phyloP scores from a whole-genome alignment of 1,139 yeast genomes.

The Pichia terricola region DNA sequence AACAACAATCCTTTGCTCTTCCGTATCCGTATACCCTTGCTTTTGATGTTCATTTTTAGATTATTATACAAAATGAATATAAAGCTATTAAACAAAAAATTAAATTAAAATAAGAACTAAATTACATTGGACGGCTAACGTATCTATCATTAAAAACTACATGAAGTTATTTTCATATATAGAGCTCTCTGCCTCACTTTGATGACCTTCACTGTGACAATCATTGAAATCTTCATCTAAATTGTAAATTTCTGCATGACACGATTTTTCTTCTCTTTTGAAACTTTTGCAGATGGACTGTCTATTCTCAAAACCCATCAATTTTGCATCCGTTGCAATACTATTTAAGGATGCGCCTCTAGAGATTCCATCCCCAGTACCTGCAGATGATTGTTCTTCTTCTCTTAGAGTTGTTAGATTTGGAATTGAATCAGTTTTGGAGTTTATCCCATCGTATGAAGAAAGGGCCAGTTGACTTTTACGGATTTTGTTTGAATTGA shows the following conservation, averaged over 20 bases:
- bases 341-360: conserved; percentile 9
- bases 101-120: background rate
- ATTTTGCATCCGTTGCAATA: conserved; percentile 28
- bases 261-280: conserved; percentile 17
- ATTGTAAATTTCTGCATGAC: conserved; percentile 15
- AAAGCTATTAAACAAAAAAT: background rate
- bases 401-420: conserved; percentile 12
- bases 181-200: background rate
- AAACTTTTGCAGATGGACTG: conserved; percentile 5
- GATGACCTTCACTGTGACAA: background rate
- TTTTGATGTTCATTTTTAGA: too few relatives aligned
- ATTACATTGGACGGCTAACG: background rate
- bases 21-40: too few relatives aligned
- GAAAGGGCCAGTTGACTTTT: conserved; percentile 20
- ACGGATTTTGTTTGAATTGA: conserved; percentile 37
- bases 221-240: conserved; percentile 4
- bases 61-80: background rate
- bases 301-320: conserved; percentile 44
- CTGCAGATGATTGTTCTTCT: background rate
- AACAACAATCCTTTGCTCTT: too few relatives aligned
- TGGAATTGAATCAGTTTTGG: conserved; percentile 1
- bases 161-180: too few relatives aligned
- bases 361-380: conserved; percentile 1
- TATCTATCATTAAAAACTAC: too few relatives aligned
- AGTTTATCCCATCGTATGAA: background rate